Evolutionary conservation across 495 filamentous ascomycete genomes (phyloP).

Genomic region (Sphaerosporella brunnea): DNA sequence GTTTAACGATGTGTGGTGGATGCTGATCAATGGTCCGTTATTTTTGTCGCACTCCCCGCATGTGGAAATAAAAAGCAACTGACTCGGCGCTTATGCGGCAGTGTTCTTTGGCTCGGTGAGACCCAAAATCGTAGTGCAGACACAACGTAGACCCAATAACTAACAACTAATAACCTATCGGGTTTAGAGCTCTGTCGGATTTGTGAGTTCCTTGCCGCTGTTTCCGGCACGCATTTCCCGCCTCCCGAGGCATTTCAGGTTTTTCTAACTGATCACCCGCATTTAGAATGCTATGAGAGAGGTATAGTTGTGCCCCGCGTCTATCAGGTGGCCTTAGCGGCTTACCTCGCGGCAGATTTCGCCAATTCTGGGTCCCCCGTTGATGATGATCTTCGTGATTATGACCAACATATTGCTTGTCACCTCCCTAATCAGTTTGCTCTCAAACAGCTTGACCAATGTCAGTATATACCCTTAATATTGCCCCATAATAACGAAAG

Average conservation of each 20-base stretch:
- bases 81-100: conserved; percentile 9
- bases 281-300: conserved; percentile 32
- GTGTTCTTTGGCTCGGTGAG: conserved; percentile 41
- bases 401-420: conserved; percentile 84
- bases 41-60: background rate
- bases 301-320: conserved; percentile 26
- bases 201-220: conserved; percentile 37
- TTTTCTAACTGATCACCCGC: conserved; percentile 12
- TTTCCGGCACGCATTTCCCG: conserved; percentile 3
- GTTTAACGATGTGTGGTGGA: conserved; percentile 64
- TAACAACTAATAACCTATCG: too few species aligned
- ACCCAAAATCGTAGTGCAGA: too few species aligned
- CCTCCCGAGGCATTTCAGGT: background rate
- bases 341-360: conserved; percentile 29
- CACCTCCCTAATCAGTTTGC: conserved; percentile 76
- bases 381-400: conserved; percentile 68
- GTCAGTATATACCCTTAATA: conserved; percentile 33
- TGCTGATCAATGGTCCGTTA: conserved; percentile 67
- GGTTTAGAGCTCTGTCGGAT: conserved; percentile 53
- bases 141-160: too few species aligned
- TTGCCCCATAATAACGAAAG: conserved; percentile 20
- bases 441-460: conserved; percentile 75
- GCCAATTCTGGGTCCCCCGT: conserved; percentile 42
- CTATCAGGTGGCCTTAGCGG: background rate
- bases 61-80: conserved; percentile 7